Percentiles rank a stretch among this genome's conserved stretches.
Conservation (phyloP, 2,329 filamentous ascomycete genomes). For the Karstenula rhodostoma region DNA sequence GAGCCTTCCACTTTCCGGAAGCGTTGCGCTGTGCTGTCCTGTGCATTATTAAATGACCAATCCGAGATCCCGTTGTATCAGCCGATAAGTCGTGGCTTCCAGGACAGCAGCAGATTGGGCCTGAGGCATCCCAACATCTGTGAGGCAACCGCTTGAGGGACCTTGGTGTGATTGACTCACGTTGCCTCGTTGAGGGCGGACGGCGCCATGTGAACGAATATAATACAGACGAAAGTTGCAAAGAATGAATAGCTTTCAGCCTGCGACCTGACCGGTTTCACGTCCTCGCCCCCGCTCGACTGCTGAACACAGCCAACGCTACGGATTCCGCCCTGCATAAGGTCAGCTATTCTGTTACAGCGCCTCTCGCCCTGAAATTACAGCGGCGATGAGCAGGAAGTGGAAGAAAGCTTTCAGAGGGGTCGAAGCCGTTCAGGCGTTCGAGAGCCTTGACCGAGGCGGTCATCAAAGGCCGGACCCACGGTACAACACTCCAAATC, state of each 20-base stretch:
- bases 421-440: not conserved
- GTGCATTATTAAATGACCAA: not conserved
- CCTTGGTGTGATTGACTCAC: not conserved
- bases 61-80: not conserved
- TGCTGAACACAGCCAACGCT: not conserved
- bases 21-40: constrained; percentile 1
- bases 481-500: not conserved
- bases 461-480: not conserved
- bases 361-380: not conserved
- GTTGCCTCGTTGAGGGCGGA: constrained; percentile 1
- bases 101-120: not conserved
- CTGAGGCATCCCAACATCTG: constrained; percentile 13
- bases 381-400: not conserved
- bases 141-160: constrained; percentile 5
- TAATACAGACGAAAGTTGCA: constrained; percentile 1
- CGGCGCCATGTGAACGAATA: not conserved
- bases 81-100: constrained; percentile 9
- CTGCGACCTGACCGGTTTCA: constrained; percentile 2
- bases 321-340: not conserved
- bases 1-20: constrained; percentile 1
- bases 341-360: not conserved
- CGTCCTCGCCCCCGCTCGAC: too few species aligned
- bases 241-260: not conserved
- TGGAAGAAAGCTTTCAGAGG: not conserved
- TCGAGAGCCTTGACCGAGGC: not conserved